Evolutionary conservation across 495 filamentous ascomycete species (phyloP).

Genomic region (Sordaria brevicollis): DNA sequence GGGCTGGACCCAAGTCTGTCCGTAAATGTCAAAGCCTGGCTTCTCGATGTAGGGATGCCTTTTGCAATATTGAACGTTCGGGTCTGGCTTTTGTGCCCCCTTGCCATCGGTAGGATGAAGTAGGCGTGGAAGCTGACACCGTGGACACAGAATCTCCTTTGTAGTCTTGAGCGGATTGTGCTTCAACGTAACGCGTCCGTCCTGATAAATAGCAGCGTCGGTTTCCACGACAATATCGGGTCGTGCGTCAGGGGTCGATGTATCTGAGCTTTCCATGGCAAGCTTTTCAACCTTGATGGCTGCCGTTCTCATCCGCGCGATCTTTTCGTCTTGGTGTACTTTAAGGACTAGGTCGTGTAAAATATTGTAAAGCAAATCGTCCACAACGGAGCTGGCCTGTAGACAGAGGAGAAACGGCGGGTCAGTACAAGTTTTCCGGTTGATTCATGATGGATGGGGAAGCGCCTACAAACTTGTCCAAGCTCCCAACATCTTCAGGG

Average conservation of each 20-base stretch:
- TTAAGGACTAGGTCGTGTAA: constrained; percentile 61
- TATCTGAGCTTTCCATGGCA: constrained; percentile 43
- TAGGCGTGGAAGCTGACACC: constrained; percentile 54
- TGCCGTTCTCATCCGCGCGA: constrained; percentile 60
- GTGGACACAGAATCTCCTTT: constrained; percentile 57
- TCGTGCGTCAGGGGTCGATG: constrained; percentile 27
- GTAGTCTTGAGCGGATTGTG: constrained; percentile 67
- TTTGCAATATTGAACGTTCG: constrained; percentile 61
- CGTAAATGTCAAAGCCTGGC: constrained; percentile 72
- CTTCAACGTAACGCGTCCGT: constrained; percentile 60
- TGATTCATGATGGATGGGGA: neutral
- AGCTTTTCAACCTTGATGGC: constrained; percentile 61
- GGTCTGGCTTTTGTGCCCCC: constrained; percentile 49
- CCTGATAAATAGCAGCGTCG: constrained; percentile 59
- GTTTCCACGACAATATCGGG: constrained; percentile 53
- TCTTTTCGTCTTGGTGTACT: constrained; percentile 65
- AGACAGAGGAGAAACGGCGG: neutral
- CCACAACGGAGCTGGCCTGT: constrained; percentile 46
- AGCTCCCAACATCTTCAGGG: constrained; percentile 25
- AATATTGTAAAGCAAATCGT: constrained; percentile 63
- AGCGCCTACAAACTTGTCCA: constrained; percentile 37
- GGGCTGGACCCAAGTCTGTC: constrained; percentile 54
- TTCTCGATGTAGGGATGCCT: constrained; percentile 62
- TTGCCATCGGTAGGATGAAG: constrained; percentile 53
- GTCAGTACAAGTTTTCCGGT: neutral